Percentiles rank a stretch among this genome's conserved stretches.
Conservation (phyloP, 2,329 filamentous ascomycete genomes). For the Xylaria sp. region DNA sequence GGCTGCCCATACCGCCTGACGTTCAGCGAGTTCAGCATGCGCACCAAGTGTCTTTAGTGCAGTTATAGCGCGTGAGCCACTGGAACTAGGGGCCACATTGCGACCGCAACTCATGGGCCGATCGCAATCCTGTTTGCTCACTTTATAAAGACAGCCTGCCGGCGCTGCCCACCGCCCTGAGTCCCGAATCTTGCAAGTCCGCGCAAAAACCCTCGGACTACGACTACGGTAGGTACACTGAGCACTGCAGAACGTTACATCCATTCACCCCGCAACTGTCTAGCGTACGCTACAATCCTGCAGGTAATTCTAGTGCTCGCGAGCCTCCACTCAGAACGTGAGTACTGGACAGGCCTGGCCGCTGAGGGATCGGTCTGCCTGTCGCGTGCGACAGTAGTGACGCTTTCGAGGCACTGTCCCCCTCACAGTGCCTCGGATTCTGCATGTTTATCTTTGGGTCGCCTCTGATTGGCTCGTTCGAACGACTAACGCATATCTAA, state of each 20-base stretch:
- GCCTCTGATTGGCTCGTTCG: constrained; percentile 23
- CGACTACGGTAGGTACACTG: neutral
- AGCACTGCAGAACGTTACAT: neutral
- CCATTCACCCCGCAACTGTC: neutral
- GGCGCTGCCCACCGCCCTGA: neutral
- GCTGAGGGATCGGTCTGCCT: neutral
- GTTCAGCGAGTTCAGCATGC: neutral
- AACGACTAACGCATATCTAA: constrained; percentile 10
- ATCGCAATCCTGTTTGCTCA: no score
- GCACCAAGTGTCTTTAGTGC: neutral
- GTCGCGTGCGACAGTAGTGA: constrained; percentile 11
- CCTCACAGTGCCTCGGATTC: constrained; percentile 26
- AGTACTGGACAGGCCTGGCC: neutral
- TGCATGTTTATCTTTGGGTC: constrained; percentile 31
- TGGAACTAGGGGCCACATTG: neutral
- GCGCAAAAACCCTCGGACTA: neutral
- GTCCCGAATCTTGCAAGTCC: neutral
- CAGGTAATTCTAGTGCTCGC: neutral
- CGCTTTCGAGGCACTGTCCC: constrained; percentile 22
- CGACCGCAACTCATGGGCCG: neutral
- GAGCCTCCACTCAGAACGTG: neutral
- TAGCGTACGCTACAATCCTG: neutral
- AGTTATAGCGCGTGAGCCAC: neutral
- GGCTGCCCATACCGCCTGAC: no score
- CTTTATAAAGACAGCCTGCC: no score